These are phyloP conservation scores for Candolleomyces eurysporus DNA, from an alignment of 768 basidiomycete genomes.

Conservation along the genomic window DNA sequence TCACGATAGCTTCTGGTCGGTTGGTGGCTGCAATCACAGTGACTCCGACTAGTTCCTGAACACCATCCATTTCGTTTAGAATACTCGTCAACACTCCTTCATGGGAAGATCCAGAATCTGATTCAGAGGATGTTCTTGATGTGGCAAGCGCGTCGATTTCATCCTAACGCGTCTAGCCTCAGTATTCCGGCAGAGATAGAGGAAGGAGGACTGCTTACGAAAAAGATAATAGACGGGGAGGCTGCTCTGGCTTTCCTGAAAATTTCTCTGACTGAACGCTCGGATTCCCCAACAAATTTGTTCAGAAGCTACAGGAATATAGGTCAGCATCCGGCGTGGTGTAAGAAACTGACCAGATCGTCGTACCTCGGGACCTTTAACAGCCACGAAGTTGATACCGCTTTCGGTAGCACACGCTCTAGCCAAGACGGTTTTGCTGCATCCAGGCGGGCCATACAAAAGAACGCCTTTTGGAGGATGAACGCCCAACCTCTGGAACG, in stretches of 20 bases:
- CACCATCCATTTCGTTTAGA: constrained; percentile 98
- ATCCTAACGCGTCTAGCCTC: constrained; percentile 44
- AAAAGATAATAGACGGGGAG: constrained; percentile 94
- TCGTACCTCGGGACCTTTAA: constrained; percentile 92
- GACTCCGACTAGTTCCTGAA: constrained; percentile 93
- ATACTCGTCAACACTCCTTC: constrained; percentile 92
- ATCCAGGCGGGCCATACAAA: constrained; percentile 95
- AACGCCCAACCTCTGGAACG: constrained; percentile 85
- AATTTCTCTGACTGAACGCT: constrained; percentile 90
- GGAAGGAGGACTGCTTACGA: constrained; percentile 54
- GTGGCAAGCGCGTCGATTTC: constrained; percentile 94
- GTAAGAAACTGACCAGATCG: not conserved
- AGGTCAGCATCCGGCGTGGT: no score
- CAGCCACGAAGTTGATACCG: constrained; percentile 93
- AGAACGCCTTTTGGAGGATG: constrained; percentile 86
- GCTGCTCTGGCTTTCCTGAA: constrained; percentile 94
- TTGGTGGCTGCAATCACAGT: constrained; percentile 96
- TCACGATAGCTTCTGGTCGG: constrained; percentile 83
- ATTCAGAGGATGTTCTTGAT: constrained; percentile 63
- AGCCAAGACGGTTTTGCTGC: constrained; percentile 92
- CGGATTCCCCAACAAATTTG: constrained; percentile 98
- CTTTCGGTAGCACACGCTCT: constrained; percentile 92
- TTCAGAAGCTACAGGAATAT: constrained; percentile 68
- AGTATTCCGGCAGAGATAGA: not conserved
- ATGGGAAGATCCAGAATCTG: constrained; percentile 56